These are phyloP conservation scores for Rhynchospora pubera DNA, from an alignment of 176 grass and related monocot genomes.

Conservation along the genomic window DNA sequence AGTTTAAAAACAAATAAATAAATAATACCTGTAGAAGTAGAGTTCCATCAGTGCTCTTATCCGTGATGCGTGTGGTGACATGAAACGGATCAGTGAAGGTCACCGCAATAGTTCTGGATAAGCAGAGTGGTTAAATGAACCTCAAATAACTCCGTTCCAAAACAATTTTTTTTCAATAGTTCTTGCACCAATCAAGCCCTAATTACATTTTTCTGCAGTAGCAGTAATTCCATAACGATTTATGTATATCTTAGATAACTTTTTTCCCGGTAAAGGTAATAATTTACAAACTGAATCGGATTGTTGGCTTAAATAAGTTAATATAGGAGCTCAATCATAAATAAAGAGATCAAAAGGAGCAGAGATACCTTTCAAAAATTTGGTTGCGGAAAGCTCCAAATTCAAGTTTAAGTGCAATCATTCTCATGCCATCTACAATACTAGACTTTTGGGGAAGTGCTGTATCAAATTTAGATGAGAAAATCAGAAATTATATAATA, in stretches of 20 bases:
- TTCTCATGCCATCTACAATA: slow-evolving; percentile 97
- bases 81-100: slow-evolving; percentile 93
- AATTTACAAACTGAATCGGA: background rate
- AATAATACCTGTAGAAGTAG: slow-evolving; percentile 77
- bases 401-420: slow-evolving; percentile 99
- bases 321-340: background rate
- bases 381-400: slow-evolving; percentile 97
- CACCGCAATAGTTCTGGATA: slow-evolving; percentile 90
- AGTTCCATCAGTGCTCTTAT: slow-evolving; percentile 80
- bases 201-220: background rate
- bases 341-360: slow-evolving; percentile 4
- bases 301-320: background rate
- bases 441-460: slow-evolving; percentile 65
- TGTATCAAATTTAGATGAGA: slow-evolving; percentile 32
- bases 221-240: too few species aligned
- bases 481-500: slow-evolving; percentile 16
- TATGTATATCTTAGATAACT: too few species aligned
- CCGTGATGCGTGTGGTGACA: slow-evolving; percentile 60
- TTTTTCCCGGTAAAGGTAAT: too few species aligned
- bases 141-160: too few species aligned
- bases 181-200: background rate
- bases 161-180: too few species aligned
- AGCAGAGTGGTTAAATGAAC: slow-evolving; percentile 13
- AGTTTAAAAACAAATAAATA: background rate
- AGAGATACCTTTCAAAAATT: slow-evolving; percentile 84